Base-by-base conservation (phyloP, 1,139 yeast genomes). In the Lodderomyces orthopsilosis region DNA sequence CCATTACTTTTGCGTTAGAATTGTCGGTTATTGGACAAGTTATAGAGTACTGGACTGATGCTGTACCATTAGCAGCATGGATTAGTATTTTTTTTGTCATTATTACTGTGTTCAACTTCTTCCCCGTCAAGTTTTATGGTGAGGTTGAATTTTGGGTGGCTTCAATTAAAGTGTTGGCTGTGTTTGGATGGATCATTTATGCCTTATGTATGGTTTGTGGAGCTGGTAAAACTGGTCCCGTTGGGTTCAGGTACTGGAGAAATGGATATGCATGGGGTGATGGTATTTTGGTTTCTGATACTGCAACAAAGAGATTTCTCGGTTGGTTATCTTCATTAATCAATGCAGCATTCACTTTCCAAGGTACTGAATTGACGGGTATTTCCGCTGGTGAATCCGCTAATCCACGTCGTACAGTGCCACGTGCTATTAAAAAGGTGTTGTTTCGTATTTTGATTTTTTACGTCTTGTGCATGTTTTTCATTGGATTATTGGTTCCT, bases 181-280 rank as follows among this genome's bases (percentile, higher is more conserved):
- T 85, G 46, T 69, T 81, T 12, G 91, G 91, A 19, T 83, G 85
- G 77, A 63, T 85, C 52, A 56, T 85, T 27, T 83, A 83, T 54
- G 83, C 86, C 32, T 70, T 85, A 50, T 68, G 80, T 57, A 80
- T 82, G 70, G 87, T 83, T 23, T 81, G 88, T 58, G 94, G 94
- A 52, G 88, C 84, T 10, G 83, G 85, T 44, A 52, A 62, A 38
- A 73, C 78, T 13, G 89, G 90, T 14, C 85, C 90, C 13, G 77
- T 86, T 38, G 95, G 93, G 6, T 85, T 85, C 72, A 75, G 90
- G 61, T 89, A 90, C 68, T 91, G 97, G 97, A 81, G 91, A 64
- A 69, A 90, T 58, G 96, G 96, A 3, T 96, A 96, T 42, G 83
- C 96, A 1, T 88, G 77, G 82, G 90, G 88, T 50, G 75, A 83